Evolutionary conservation across 2,329 filamentous ascomycete genomes (phyloP).

Genomic region (Trichoderma koningiopsis): DNA sequence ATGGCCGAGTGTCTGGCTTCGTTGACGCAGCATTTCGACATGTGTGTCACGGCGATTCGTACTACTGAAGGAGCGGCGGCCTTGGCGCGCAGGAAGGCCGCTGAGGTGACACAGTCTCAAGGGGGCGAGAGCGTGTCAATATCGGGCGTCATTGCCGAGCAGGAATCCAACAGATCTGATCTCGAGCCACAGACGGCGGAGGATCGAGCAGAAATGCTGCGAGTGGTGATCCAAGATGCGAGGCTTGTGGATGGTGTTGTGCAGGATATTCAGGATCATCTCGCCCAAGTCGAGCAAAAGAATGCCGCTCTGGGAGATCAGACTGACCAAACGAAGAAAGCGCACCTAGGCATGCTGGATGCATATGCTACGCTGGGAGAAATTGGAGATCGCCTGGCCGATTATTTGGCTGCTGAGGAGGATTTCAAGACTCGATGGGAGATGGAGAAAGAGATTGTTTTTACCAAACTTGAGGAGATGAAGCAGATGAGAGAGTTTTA

Average conservation of each 20-base stretch:
- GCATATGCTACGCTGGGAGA: constrained; percentile 69
- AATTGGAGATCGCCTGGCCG: constrained; percentile 65
- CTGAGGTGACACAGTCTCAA: constrained; percentile 59
- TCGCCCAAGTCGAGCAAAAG: constrained; percentile 74
- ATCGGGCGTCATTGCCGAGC: constrained; percentile 65
- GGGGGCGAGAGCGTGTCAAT: constrained; percentile 58
- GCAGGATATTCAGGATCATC: constrained; percentile 71
- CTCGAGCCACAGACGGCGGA: constrained; percentile 72
- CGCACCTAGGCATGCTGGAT: constrained; percentile 60
- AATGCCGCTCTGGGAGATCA: constrained; percentile 65
- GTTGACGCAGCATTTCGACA: constrained; percentile 85
- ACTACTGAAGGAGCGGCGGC: constrained; percentile 82
- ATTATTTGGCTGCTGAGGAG: constrained; percentile 64
- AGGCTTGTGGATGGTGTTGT: constrained; percentile 68
- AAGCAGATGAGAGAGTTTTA: constrained; percentile 80
- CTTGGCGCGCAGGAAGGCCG: constrained; percentile 67
- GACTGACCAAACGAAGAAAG: constrained; percentile 51
- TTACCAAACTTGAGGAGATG: constrained; percentile 72
- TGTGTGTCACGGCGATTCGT: constrained; percentile 87
- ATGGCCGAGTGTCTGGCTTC: constrained; percentile 82
- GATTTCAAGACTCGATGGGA: constrained; percentile 71
- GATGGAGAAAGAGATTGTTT: constrained; percentile 71
- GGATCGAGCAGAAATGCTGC: constrained; percentile 81
- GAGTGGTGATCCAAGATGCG: constrained; percentile 74
- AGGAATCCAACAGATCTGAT: constrained; percentile 52